Base-by-base conservation (phyloP, 2,329 filamentous ascomycete genomes). In the Pseudogymnoascus sp. region DNA sequence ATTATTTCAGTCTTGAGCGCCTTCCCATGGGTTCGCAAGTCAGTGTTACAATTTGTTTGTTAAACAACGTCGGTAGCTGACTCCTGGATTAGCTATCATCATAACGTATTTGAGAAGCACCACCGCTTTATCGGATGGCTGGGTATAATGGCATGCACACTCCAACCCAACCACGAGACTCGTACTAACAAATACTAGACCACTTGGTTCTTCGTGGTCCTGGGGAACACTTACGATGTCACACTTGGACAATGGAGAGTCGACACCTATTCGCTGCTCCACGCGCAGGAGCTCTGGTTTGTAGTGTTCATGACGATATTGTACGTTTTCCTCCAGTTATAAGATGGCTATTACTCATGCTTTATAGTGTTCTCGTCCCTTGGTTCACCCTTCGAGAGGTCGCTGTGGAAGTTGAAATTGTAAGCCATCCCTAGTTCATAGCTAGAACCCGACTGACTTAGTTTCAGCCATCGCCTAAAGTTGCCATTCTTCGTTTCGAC, bases 41-140 rank as follows among this genome's bases (percentile, higher is more conserved):
- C n/a, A 69, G 74, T 74, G 8, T 38, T 59, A 56, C 31, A 7
- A 56, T 25, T 62, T n/a, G 28, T 31, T 47, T 62, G 10, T 62
- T 35, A 10, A n/a, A 31, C 40, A 47, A 28, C 60, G 2, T 40
- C n/a, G 37, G 38, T 56, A 60, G 60, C 64, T 69, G n/a, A 69
- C 42, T 44, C n/a, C 4, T 42, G 7, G 21, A 56, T 66, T 40
- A 77, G 74, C 66, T 70, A 73, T 63, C 73, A 77, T 66, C 76
- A 77, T 66, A 77, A 78, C 64, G 68, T 73, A 5, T 78, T 77
- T 61, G 76, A 78, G 66, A 71, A 70, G 11, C 74, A 77, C 61
- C 76, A 78, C 64, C 75, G 76, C 18, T 77, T 78, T 63, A 74
- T 77, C 23, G 76, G 76, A 21, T 77, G 76, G 76, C 63, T 77